Evolutionary conservation across 176 grass and related monocot species (phyloP), one percentile per base, ranked within the genome.

Genomic region (Elaeis guineensis): DNA sequence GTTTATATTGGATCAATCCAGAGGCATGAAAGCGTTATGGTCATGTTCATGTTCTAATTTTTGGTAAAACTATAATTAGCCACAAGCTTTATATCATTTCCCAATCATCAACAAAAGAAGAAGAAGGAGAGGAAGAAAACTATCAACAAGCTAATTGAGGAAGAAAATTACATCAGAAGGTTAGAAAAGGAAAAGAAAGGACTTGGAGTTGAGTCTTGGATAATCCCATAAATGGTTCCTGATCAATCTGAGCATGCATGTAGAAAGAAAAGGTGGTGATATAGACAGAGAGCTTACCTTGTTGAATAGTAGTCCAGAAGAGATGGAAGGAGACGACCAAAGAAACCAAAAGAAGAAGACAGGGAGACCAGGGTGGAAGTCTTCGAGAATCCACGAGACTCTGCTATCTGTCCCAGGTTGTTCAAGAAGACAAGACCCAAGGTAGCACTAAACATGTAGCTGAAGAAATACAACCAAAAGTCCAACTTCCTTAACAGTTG

Each of bases 381-480:
- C 72, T 80, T 15, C 16, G 32, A 25, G 32, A 92, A 74, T 14
- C 79, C 23, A 3, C 87, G 78, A 12, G 93, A 98, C 79, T 98
- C 78, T 15, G 93, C 93, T 60, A 98, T 98, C 65, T 98, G 93
- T 4, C 93, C 93, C 2, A 98, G 65, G 65, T 98, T 98, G 77
- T 98, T 92, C 62, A 92, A 79, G 75, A 92, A 98, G 50, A 98
- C 93, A 57, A 98, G 24, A 14, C 93, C 93, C 54, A 98, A 51
- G 2, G 84, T 86, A 17, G 65, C 81, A 77, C 93, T 98, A 69
- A 92, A 98, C 93, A 98, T 80, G 76, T 98, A 98, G 73, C 93
- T 89, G 59, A 85, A 75, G 65, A 98, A 98, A 18, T 92, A 98
- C 17, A 98, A 66, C 93, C 93, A 98, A 60, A 98, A 98, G 67